Conservation (phyloP, 345 rosid species). For the Hibiscus tridactylites region DNA sequence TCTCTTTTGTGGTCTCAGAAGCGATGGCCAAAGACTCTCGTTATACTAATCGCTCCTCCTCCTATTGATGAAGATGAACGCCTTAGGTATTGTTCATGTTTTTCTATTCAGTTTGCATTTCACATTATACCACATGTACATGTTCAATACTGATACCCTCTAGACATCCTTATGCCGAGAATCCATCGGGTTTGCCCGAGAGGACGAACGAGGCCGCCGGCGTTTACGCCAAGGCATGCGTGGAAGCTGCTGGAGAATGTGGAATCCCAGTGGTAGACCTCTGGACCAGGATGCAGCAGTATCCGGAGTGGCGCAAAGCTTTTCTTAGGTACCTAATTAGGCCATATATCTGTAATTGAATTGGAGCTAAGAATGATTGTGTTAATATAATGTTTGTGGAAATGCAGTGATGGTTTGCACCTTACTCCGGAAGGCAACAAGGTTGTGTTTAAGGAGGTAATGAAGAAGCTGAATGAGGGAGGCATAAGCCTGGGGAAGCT, state of each 20-base stretch:
- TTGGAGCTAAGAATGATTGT: too few relatives aligned
- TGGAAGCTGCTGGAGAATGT: constrained; percentile 43
- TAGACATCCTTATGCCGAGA: constrained; percentile 65
- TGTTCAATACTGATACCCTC: not conserved
- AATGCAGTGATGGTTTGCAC: constrained; percentile 77
- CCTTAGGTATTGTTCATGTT: constrained; percentile 34
- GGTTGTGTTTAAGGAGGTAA: constrained; percentile 66
- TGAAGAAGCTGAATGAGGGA: constrained; percentile 37
- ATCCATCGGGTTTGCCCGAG: constrained; percentile 59
- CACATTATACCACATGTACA: not conserved
- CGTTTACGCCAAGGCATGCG: constrained; percentile 57
- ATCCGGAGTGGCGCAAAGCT: constrained; percentile 48
- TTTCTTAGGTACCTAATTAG: constrained; percentile 38
- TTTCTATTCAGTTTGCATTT: not conserved
- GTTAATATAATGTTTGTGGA: not conserved
- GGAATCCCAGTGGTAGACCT: constrained; percentile 50
- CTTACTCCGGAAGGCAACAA: constrained; percentile 47
- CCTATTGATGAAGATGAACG: constrained; percentile 88
- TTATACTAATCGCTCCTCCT: constrained; percentile 79
- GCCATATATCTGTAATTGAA: not conserved
- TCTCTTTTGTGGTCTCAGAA: constrained; percentile 27
- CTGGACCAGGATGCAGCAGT: constrained; percentile 78
- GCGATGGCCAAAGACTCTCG: constrained; percentile 48
- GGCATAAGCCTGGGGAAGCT: constrained; percentile 50
- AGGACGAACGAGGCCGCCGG: constrained; percentile 86